Evolutionary conservation across 352 stramenopile genomes (phyloP), one percentile per base, ranked within the genome.

Genomic region (Phytophthora lateralis): DNA sequence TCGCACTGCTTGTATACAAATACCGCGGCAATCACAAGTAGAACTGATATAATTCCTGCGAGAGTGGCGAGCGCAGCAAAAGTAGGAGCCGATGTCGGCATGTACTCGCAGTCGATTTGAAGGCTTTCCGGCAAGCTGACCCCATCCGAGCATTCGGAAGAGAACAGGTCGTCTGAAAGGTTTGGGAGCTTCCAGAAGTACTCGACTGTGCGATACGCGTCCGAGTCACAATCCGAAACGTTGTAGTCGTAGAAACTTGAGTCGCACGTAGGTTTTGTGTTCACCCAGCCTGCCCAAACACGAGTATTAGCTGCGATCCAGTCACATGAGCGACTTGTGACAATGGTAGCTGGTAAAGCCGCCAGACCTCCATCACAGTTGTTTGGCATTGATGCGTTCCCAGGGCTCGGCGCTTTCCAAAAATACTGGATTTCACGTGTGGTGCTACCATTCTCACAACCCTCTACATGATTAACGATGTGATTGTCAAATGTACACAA

Each of bases 131-230:
- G 52, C 6, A 79, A 20, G 5, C 15, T 18, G 35, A 10, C 32
- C 1, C 66, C 66, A 17, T 35, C 56, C 6, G 11, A 46, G 44
- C 72, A 82, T 39, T 85, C 72, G 3, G 38, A n/a, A 20, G 65
- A 82, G 1, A 53, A 20, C 3, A 18, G 32, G 6, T 26, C 4
- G 35, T 76, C 55, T 15, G 15, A 38, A 0, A 53, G 9, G 14
- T 66, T 24, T 6, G 71, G 69, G 10, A 78, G 46, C 9, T 64
- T 47, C 73, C 75, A 85, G 21, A 32, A 60, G 48, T 69, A 72
- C 5, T 18, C 51, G 2, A 66, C 54, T 9, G 48, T 62, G 2
- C 52, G 60, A 10, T 58, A 60, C 5, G 38, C 52, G n/a, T 47
- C 11, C 1, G 26, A 35, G 21, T 69, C 48, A 29, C 75, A 82